These are phyloP conservation scores for Fraxinus angustifolia DNA, from an alignment of 305 asterid genomes.

Conservation along the genomic window DNA sequence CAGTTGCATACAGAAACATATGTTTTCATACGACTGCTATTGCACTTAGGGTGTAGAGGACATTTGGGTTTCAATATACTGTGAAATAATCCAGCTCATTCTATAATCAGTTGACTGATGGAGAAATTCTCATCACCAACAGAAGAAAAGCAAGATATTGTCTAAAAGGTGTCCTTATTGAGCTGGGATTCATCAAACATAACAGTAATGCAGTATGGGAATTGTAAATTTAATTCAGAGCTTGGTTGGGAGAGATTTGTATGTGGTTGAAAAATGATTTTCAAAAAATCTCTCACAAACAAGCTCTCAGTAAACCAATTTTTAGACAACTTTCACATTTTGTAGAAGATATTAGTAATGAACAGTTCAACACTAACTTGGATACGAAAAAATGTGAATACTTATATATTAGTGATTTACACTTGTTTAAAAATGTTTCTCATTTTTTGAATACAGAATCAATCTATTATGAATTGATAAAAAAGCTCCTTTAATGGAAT, in stretches of 20 bases:
- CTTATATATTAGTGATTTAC: neutral
- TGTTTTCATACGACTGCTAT: slow-evolving; percentile 2
- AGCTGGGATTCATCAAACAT: slow-evolving; percentile 4
- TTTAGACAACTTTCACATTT: neutral
- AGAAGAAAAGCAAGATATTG: neutral
- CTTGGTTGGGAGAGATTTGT: neutral
- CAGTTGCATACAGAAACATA: neutral
- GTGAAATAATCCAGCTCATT: slow-evolving; percentile 12
- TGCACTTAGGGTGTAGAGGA: neutral
- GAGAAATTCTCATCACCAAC: slow-evolving; percentile 6
- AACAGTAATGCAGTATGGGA: slow-evolving; percentile 1
- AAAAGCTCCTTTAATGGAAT: neutral
- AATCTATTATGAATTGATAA: slow-evolving; percentile 3
- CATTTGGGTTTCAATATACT: neutral
- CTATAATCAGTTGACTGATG: neutral
- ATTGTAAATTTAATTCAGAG: neutral
- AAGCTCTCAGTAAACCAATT: neutral
- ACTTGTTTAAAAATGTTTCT: slow-evolving; percentile 13
- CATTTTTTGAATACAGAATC: neutral
- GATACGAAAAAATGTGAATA: neutral
- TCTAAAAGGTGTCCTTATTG: neutral
- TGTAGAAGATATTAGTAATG: neutral
- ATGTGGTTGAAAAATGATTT: neutral
- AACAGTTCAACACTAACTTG: neutral
- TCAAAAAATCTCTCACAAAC: neutral